Evolutionary conservation across 176 grass and related monocot species (phyloP), one percentile per base, ranked within the genome.

Genomic region (Eleusine coracana): DNA sequence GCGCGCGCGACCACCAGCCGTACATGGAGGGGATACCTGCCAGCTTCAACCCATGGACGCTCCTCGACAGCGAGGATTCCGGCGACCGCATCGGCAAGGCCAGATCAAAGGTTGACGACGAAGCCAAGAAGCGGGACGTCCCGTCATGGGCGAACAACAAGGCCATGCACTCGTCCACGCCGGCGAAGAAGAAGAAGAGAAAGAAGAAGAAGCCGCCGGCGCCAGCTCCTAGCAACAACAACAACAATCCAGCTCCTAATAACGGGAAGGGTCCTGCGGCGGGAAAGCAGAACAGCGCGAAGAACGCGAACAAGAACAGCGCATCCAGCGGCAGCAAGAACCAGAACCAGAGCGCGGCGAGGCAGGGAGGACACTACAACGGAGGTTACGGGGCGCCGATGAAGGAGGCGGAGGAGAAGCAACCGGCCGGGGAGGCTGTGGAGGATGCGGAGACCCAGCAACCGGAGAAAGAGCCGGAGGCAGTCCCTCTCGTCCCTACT

Each of bases 11-110:
- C 25, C 9, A 13, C 60, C 25, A 8, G 10, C 31, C 23, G 59
- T 3, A 31, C 77, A 79, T 79, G 77, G 44, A 7, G 18, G 77
- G 62, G 13, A 15, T 50, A 37, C 4, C 5, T 0, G 10, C 29
- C 10, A 67, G 29, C 77, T 79, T 79, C 63, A 79, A 79, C 63
- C 45, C 63, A 11, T 79, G 29, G 17, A 52, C 77, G 27, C 9
- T 68, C 29, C 77, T 79, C 20, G 62, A 37, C 77, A 52, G 29
- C 0, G 14, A 79, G 45, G 77, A 79, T 63, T 63, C 63, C 77
- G 77, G 63, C 28, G 45, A 79, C 77, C 15, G 31, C 44, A 37
- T 79, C 29, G 77, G 77, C 44, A 23, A 79, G 3, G 20, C 62
- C 45, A 79, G 25, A 9, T 20, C 76, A 27, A 36, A 66, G n/a